Conservation (phyloP, 2,329 filamentous ascomycete species). For the Apiospora rasikravindrae region DNA sequence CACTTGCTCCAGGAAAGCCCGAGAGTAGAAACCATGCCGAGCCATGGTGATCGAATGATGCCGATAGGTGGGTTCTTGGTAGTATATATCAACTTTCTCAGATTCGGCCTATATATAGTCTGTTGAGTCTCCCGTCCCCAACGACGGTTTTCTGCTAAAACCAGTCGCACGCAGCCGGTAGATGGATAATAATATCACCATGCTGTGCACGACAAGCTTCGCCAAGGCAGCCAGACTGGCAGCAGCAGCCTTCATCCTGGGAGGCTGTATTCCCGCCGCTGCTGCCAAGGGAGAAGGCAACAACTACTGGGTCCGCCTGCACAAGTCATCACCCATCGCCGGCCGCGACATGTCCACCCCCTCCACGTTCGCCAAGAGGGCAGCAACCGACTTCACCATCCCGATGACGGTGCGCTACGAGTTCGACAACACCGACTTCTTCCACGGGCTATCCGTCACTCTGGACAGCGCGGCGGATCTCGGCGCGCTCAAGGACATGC, state of each 20-base stretch:
- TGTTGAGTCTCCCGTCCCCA: too few species aligned
- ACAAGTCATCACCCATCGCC: not conserved
- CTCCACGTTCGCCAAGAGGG: not conserved
- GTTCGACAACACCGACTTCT: not conserved
- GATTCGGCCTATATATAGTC: too few species aligned
- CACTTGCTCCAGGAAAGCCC: not conserved
- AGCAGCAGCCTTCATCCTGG: not conserved
- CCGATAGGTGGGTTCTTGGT: not conserved
- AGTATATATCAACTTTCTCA: not conserved
- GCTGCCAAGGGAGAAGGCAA: not conserved
- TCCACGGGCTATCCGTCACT: not conserved
- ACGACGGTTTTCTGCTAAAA: too few species aligned
- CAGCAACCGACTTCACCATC: not conserved
- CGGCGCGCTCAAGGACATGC: not conserved
- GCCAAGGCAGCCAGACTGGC: not conserved
- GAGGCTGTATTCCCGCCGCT: not conserved
- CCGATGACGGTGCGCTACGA: not conserved
- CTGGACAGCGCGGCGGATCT: not conserved
- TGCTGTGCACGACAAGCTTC: not conserved
- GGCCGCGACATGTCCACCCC: not conserved
- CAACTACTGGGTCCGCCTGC: not conserved
- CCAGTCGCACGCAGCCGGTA: not conserved
- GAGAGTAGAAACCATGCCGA: not conserved
- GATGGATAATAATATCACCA: not conserved
- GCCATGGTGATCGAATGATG: not conserved